Conservation (phyloP, 192 early-diverging fungal genomes). For the Dissophora globulifera region DNA sequence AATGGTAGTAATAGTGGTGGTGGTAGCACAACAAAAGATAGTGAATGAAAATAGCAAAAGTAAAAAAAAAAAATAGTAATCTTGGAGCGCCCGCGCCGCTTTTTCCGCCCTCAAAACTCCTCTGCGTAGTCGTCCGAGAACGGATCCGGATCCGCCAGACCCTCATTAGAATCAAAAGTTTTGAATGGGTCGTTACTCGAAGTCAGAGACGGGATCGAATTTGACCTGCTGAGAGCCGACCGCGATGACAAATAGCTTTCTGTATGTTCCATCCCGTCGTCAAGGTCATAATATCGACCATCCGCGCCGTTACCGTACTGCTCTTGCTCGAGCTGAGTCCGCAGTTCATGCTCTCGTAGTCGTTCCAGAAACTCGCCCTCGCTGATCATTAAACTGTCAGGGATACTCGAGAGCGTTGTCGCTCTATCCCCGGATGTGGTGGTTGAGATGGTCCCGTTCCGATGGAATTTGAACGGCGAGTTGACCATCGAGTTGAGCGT, state of each 20-base stretch:
- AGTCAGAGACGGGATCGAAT: slow-evolving; percentile 43
- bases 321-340: slow-evolving; percentile 14
- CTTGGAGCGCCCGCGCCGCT: no score
- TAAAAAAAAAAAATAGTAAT: neutral
- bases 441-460: slow-evolving; percentile 9
- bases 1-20: neutral
- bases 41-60: neutral
- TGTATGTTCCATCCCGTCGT: no score
- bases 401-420: slow-evolving; percentile 20
- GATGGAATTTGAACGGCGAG: neutral
- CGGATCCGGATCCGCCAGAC: neutral
- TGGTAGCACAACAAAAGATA: neutral
- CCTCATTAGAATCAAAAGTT: slow-evolving; percentile 46
- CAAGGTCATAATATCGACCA: slow-evolving; percentile 8
- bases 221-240: slow-evolving; percentile 22
- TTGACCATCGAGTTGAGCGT: slow-evolving; percentile 18
- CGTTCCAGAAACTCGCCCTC: slow-evolving; percentile 38
- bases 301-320: no score
- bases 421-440: no score
- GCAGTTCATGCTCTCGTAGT: slow-evolving; percentile 19
- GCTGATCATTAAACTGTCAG: slow-evolving; percentile 13
- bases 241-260: neutral
- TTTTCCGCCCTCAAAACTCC: no score
- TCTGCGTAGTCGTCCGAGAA: slow-evolving; percentile 13
- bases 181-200: slow-evolving; percentile 49